phyloP scores from a whole-genome alignment of 805 yeast species.

The Kuraishia cidri region DNA sequence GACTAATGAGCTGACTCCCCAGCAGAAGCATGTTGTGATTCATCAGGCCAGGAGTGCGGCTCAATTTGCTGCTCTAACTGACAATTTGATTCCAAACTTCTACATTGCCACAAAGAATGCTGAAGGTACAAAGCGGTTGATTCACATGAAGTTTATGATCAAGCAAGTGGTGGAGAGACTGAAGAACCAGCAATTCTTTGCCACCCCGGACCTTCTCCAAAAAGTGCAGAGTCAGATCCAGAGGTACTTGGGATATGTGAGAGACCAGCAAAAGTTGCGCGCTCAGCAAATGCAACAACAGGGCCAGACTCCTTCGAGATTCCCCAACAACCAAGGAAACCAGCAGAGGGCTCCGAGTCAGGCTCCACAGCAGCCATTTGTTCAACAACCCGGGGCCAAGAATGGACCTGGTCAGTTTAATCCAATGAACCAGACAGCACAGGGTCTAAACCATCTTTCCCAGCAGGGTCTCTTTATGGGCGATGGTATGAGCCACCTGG shows the following conservation, averaged over 20 bases:
- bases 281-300: constrained; percentile 5
- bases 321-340: too few relatives aligned
- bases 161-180: constrained; percentile 67
- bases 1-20: constrained; percentile 48
- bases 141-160: constrained; percentile 74
- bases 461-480: too few relatives aligned
- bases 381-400: too few relatives aligned
- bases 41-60: constrained; percentile 45
- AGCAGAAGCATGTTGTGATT: constrained; percentile 54
- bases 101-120: constrained; percentile 66
- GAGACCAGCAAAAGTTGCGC: constrained; percentile 23
- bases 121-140: constrained; percentile 66
- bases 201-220: constrained; percentile 63
- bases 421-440: too few relatives aligned
- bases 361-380: constrained; percentile 5
- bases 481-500: too few relatives aligned
- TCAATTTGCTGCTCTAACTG: constrained; percentile 59
- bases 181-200: constrained; percentile 55
- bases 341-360: too few relatives aligned
- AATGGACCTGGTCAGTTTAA: too few relatives aligned
- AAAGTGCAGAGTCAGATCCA: constrained; percentile 66
- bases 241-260: constrained; percentile 66
- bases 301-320: too few relatives aligned
- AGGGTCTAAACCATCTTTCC: too few relatives aligned
- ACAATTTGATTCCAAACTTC: constrained; percentile 71